A percentile compares a stretch with the other conserved stretches of the same genome.
These are phyloP conservation scores for Plasmodium vivax DNA, from an alignment of 169 alveolate genomes.

Conservation along the genomic window DNA sequence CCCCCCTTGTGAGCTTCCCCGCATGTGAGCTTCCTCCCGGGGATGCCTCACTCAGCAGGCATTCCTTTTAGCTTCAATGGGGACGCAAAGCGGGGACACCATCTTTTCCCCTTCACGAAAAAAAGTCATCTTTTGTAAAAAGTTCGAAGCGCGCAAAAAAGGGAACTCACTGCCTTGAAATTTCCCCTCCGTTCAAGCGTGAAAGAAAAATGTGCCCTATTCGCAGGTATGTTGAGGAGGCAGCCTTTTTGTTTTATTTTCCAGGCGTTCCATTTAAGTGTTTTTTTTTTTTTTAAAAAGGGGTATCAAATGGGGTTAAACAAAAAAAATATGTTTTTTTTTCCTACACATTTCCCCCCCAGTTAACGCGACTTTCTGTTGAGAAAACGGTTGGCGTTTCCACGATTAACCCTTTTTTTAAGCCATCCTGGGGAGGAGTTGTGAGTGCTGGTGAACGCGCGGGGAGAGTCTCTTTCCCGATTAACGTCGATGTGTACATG, in stretches of 20 bases:
- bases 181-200: neutral
- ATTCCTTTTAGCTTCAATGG: neutral
- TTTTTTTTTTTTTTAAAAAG: constrained; percentile 7
- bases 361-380: neutral
- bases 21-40: neutral
- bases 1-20: neutral
- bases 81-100: neutral
- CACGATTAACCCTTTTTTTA: neutral
- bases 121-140: neutral
- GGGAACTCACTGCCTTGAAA: neutral
- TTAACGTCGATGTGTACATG: neutral
- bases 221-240: neutral
- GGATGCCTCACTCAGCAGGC: neutral
- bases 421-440: neutral
- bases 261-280: constrained; percentile 1
- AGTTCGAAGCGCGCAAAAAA: neutral
- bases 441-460: neutral
- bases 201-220: neutral
- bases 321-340: neutral
- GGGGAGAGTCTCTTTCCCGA: neutral
- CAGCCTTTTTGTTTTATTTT: neutral
- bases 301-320: neutral
- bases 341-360: neutral
- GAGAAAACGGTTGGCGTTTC: neutral
- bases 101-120: neutral